Evolutionary conservation across 345 rosid species (phyloP).

Genomic region (Eucalyptus camaldulensis): DNA sequence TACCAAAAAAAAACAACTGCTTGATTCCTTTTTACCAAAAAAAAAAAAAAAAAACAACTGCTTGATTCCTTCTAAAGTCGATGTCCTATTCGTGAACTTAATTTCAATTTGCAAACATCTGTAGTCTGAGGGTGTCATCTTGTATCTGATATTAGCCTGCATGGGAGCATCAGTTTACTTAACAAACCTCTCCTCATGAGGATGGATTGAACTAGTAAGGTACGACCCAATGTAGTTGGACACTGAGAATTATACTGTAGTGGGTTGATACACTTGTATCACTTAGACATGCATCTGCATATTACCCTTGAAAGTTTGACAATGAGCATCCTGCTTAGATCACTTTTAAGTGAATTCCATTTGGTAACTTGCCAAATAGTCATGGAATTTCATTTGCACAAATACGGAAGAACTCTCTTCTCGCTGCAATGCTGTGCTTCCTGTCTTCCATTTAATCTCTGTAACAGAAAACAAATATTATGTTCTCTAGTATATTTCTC

Average conservation of each 20-base stretch:
- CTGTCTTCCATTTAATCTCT: neutral
- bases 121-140: neutral
- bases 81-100: neutral
- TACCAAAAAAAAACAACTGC: neutral
- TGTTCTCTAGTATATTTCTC: neutral
- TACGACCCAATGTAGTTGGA: neutral
- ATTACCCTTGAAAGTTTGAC: neutral
- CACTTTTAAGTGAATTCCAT: neutral
- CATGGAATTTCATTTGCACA: neutral
- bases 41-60: neutral
- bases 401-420: neutral
- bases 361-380: neutral
- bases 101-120: neutral
- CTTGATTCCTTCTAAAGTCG: neutral
- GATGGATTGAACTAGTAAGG: neutral
- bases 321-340: neutral
- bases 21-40: neutral
- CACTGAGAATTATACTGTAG: neutral
- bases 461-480: neutral
- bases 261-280: neutral
- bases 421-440: neutral
- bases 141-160: neutral
- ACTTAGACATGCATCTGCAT: neutral
- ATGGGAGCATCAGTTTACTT: neutral
- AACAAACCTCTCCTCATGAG: neutral